Percentiles rank a stretch among this genome's conserved stretches.
Conservation (phyloP, 768 basidiomycete genomes). For the Boletus rufocinnamomeus region DNA sequence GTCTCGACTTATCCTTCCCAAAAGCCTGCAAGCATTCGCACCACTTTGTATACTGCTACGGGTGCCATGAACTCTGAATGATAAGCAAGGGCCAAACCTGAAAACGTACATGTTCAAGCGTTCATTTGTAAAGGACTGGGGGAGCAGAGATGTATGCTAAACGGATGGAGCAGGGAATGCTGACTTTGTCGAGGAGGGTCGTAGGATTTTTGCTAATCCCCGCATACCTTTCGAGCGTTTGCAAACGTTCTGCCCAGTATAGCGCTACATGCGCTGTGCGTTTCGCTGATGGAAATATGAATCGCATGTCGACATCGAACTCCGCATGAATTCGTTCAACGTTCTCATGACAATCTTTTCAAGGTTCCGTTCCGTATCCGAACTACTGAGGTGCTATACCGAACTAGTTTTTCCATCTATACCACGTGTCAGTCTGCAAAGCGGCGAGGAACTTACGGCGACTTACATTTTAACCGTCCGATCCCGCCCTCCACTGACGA, state of each 20-base stretch:
- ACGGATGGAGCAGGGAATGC: background rate
- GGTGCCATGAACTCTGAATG: no score
- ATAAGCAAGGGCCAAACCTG: no score
- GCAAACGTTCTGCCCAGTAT: background rate
- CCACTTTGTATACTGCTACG: no score
- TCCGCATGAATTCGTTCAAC: background rate
- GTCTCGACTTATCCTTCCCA: no score
- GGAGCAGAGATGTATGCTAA: background rate
- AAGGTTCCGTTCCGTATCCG: background rate
- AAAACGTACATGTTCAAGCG: background rate
- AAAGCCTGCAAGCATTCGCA: no score
- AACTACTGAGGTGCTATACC: background rate
- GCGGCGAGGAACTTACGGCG: background rate
- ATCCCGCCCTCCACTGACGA: constrained; percentile 97
- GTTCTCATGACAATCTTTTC: background rate
- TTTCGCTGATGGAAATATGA: background rate
- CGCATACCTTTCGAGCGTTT: background rate
- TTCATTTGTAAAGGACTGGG: background rate
- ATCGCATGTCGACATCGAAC: background rate
- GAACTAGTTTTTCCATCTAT: constrained; percentile 36
- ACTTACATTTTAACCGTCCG: constrained; percentile 89
- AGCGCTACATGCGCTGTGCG: background rate
- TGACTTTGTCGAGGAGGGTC: background rate
- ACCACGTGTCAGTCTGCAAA: constrained; percentile 1
- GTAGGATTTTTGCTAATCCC: background rate